These are phyloP conservation scores for Cryptococcus sp. DNA, from an alignment of 1,284 basidiomycete species.

Conservation along the genomic window DNA sequence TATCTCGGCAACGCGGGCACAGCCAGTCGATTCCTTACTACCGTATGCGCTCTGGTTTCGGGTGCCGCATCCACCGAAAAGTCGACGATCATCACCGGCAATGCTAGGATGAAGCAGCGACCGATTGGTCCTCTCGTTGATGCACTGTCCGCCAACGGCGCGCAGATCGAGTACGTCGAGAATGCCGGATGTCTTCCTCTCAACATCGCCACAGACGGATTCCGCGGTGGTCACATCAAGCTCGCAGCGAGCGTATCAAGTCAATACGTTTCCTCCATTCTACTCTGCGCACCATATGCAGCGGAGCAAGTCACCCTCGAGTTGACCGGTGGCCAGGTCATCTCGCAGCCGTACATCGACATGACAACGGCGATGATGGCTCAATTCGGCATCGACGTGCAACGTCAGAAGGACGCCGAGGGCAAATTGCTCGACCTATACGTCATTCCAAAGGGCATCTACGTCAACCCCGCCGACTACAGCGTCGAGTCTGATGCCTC, in stretches of 20 bases:
- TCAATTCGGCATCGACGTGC: conserved; percentile 83
- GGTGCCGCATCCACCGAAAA: conserved; percentile 54
- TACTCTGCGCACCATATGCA: conserved; percentile 95
- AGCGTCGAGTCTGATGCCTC: conserved; percentile 95
- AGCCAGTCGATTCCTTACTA: conserved; percentile 95
- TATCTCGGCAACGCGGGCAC: conserved; percentile 98
- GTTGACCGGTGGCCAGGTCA: conserved; percentile 88
- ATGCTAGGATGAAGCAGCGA: conserved; percentile 98
- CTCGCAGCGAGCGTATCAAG: conserved; percentile 93
- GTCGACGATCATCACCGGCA: conserved; percentile 86
- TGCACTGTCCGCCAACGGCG: conserved; percentile 81
- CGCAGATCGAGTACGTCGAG: conserved; percentile 75
- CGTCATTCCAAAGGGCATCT: conserved; percentile 79
- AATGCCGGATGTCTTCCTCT: conserved; percentile 85
- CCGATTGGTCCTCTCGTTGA: conserved; percentile 93
- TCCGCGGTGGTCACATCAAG: conserved; percentile 79
- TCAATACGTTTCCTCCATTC: conserved; percentile 97
- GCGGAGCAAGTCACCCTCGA: conserved; percentile 77
- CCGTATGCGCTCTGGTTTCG: conserved; percentile 66
- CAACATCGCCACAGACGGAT: conserved; percentile 77
- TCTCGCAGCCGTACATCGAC: conserved; percentile 99
- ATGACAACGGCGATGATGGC: conserved; percentile 99
- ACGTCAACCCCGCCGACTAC: conserved; percentile 78
- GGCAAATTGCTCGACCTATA: conserved; percentile 77
- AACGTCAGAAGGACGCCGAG: conserved; percentile 65